Evolutionary conservation across 169 alveolate species (phyloP).

Genomic region (Besnoitia besnoiti): DNA sequence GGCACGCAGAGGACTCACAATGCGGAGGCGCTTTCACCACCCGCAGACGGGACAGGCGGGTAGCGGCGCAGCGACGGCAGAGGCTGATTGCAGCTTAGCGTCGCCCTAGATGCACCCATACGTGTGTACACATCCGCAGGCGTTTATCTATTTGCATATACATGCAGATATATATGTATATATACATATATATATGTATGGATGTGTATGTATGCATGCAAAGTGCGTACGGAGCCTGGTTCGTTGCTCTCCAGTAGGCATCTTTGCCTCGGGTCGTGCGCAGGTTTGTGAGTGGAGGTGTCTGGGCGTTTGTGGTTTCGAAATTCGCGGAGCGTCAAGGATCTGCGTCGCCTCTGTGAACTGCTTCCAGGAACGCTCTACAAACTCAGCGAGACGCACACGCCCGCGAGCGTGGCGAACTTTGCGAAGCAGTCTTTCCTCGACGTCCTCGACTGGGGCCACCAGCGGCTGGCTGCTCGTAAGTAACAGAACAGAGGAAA

Average conservation of each 20-base stretch:
- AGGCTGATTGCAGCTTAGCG: no score
- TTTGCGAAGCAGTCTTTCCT: slow-evolving; percentile 72
- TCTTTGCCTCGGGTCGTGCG: no score
- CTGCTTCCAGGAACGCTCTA: slow-evolving; percentile 64
- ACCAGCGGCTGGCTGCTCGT: slow-evolving; percentile 64
- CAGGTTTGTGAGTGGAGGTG: no score
- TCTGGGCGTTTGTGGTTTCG: no score
- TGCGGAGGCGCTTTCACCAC: no score
- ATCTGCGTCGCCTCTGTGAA: background rate
- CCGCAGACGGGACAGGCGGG: no score
- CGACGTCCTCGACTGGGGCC: slow-evolving; percentile 78
- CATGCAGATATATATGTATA: background rate
- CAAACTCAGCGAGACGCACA: slow-evolving; percentile 73
- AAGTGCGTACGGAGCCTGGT: no score
- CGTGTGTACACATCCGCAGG: background rate
- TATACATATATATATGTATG: background rate
- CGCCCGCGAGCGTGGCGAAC: slow-evolving; percentile 73
- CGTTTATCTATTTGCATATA: background rate
- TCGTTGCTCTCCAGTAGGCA: no score
- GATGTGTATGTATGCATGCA: background rate
- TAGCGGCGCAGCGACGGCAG: no score
- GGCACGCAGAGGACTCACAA: no score
- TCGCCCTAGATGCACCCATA: no score
- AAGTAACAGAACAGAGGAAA: background rate
- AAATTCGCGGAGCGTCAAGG: no score